These are phyloP conservation scores for Pinus taeda DNA, from an alignment of 75 land plant genomes.

Conservation along the genomic window DNA sequence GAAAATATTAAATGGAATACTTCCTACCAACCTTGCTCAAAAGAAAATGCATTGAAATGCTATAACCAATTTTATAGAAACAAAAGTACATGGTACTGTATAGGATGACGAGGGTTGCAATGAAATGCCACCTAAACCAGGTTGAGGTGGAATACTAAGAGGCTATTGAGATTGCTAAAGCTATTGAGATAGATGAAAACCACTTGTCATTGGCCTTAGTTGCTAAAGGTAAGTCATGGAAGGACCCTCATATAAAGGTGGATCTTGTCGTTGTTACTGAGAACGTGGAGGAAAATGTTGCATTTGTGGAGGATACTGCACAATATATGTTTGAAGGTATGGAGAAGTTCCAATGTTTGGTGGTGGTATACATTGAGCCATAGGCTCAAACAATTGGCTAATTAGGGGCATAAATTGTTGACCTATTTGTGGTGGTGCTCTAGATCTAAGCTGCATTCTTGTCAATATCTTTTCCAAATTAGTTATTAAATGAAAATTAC, in stretches of 20 bases:
- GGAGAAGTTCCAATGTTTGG: constrained; percentile 34
- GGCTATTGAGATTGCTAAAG: constrained; percentile 30
- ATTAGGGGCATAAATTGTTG: constrained; percentile 46
- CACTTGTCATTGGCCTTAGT: constrained; percentile 24
- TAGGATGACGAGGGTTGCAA: constrained; percentile 41
- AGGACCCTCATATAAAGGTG: constrained; percentile 33
- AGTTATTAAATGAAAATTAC: background rate
- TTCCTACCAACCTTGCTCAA: no score
- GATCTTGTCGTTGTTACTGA: constrained; percentile 24
- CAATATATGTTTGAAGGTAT: constrained; percentile 23
- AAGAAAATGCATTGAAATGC: no score
- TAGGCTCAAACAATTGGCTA: constrained; percentile 48
- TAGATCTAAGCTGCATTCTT: constrained; percentile 58
- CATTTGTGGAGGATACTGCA: constrained; percentile 48
- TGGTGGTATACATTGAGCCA: constrained; percentile 27
- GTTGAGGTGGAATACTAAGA: constrained; percentile 18
- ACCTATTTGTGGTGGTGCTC: constrained; percentile 31
- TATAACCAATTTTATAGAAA: no score
- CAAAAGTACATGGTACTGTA: constrained; percentile 26
- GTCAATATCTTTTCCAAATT: background rate
- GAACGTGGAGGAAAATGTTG: constrained; percentile 44
- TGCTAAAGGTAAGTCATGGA: constrained; percentile 31
- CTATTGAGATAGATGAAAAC: constrained; percentile 33
- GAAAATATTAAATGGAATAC: background rate
- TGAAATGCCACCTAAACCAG: constrained; percentile 27